Conservation (phyloP, 1,139 yeast genomes). For the Diutina sp. region DNA sequence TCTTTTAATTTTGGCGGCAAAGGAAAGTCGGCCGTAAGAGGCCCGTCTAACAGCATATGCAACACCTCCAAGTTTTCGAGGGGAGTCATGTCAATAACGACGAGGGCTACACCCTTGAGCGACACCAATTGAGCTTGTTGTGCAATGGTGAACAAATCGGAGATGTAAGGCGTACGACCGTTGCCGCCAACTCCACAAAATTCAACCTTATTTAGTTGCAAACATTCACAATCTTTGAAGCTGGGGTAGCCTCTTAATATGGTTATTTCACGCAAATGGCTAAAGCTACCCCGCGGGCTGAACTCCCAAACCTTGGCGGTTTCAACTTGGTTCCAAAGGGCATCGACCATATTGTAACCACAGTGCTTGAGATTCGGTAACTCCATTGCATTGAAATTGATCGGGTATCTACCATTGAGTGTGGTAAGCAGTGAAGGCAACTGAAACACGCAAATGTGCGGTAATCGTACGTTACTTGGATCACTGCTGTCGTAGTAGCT, state of each 20-base stretch:
- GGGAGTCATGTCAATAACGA: not conserved
- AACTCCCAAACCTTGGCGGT: too few relatives aligned
- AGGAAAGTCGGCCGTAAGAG: not conserved
- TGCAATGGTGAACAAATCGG: not conserved
- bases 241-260: not conserved
- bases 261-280: too few relatives aligned
- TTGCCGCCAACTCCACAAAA: not conserved
- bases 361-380: too few relatives aligned
- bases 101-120: not conserved
- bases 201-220: not conserved
- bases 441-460: too few relatives aligned
- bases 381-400: too few relatives aligned
- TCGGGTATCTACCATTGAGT: too few relatives aligned
- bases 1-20: not conserved
- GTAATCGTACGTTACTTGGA: too few relatives aligned
- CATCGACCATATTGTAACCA: too few relatives aligned
- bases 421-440: too few relatives aligned
- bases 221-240: not conserved
- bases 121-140: not conserved
- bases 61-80: not conserved
- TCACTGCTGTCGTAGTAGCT: too few relatives aligned
- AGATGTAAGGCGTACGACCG: not conserved
- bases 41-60: not conserved
- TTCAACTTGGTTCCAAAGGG: too few relatives aligned
- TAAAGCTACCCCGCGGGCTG: too few relatives aligned